These are phyloP conservation scores for Tinospora cordifolia DNA, from an alignment of 164 flowering plant species.

Conservation along the genomic window DNA sequence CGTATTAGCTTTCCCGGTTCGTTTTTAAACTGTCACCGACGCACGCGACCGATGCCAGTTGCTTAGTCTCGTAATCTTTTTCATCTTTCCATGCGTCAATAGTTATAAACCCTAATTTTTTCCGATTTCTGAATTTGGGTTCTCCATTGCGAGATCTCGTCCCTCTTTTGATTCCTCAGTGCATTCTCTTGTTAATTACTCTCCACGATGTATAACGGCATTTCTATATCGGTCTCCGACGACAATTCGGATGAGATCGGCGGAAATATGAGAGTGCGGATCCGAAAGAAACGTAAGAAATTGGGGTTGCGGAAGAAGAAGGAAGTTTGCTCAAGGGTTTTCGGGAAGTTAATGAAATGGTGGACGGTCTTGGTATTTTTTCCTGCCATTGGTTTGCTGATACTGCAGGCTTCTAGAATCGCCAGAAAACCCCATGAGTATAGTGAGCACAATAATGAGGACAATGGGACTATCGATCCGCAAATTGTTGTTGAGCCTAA, in stretches of 20 bases:
- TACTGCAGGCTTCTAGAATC: conserved; percentile 43
- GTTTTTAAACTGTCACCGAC: too few species aligned
- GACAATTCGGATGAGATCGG: conserved; percentile 45
- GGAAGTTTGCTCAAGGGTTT: conserved; percentile 1
- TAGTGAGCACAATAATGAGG: too few species aligned
- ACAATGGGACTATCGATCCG: too few species aligned
- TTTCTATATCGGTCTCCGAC: conserved; percentile 53
- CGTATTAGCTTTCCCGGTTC: too few species aligned
- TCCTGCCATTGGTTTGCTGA: conserved; percentile 35
- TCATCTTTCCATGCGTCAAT: too few species aligned
- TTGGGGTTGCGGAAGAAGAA: conserved; percentile 25
- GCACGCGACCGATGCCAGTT: too few species aligned
- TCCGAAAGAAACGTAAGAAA: conserved; percentile 59
- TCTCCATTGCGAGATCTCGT: not conserved
- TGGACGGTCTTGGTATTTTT: conserved; percentile 48
- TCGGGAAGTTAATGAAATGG: conserved; percentile 36
- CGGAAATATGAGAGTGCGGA: conserved; percentile 36
- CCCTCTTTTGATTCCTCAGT: not conserved
- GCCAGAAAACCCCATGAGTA: conserved; percentile 25
- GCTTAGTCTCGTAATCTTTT: too few species aligned
- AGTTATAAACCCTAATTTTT: too few species aligned
- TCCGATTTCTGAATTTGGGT: too few species aligned
- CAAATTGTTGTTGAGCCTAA: too few species aligned
- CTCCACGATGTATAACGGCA: conserved; percentile 21
- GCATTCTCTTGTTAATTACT: conserved; percentile 12